A percentile compares a stretch with the other conserved stretches of the same genome.
These are phyloP conservation scores for Fusarium ramigenum DNA, from an alignment of 2,329 filamentous ascomycete species.

Conservation along the genomic window DNA sequence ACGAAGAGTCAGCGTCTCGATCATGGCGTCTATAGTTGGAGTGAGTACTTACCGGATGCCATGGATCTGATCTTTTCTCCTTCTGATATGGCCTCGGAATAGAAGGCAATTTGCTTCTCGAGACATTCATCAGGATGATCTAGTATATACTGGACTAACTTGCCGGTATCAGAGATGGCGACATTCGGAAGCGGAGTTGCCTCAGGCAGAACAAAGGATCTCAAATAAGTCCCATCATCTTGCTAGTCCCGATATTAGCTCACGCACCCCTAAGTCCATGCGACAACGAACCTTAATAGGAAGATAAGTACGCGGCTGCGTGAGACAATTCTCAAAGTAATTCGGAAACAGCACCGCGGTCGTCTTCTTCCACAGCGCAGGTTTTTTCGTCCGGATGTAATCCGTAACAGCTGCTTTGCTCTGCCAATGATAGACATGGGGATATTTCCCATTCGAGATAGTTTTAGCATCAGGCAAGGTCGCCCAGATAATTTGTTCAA, in stretches of 20 bases:
- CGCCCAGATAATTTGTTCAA: neutral
- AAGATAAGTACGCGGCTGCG: neutral
- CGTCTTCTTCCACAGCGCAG: constrained; percentile 2
- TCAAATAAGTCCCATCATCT: constrained; percentile 2
- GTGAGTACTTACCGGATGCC: neutral
- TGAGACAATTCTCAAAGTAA: constrained; percentile 3
- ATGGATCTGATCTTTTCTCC: neutral
- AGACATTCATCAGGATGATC: neutral
- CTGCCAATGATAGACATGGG: constrained; percentile 1
- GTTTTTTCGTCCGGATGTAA: neutral
- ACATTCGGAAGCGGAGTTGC: neutral
- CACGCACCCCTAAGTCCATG: rapidly evolving
- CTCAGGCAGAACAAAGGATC: neutral
- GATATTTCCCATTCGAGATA: neutral
- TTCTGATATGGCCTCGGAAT: neutral
- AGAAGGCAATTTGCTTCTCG: neutral
- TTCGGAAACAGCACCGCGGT: neutral
- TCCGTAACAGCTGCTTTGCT: neutral
- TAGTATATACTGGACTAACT: neutral
- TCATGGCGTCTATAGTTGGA: rapidly evolving
- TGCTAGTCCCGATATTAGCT: neutral
- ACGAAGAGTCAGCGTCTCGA: rapidly evolving
- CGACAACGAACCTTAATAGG: neutral
- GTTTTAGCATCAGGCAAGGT: neutral
- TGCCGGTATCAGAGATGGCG: neutral